phyloP scores from a whole-genome alignment of 1,284 basidiomycete genomes.

The Leucoagaricus sp. region DNA sequence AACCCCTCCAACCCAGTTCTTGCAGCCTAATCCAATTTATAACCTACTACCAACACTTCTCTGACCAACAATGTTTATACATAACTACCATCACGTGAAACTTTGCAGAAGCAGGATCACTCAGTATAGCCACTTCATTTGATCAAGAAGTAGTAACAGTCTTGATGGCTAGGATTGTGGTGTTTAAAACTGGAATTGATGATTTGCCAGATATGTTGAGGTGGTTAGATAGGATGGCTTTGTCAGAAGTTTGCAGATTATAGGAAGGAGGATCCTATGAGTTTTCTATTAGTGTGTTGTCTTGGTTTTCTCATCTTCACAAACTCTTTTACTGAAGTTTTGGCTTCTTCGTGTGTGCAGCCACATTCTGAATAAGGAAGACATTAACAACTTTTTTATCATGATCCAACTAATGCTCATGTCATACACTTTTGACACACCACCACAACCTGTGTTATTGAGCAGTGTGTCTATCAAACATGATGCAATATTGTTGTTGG shows the following conservation, averaged over 20 bases:
- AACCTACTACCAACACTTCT: conserved; percentile 98
- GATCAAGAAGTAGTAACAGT: conserved; percentile 99
- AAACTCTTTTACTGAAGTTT: background rate
- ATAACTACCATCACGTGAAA: conserved; percentile 97
- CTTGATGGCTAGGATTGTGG: conserved; percentile 97
- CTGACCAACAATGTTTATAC: conserved; percentile 91
- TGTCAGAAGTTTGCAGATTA: conserved; percentile 99
- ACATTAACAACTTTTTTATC: conserved; percentile 98
- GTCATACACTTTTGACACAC: conserved; percentile 94
- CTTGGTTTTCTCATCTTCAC: background rate
- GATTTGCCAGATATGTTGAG: conserved; percentile 96
- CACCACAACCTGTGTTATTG: conserved; percentile 92
- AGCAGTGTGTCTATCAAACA: conserved; percentile 98
- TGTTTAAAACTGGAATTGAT: conserved; percentile 99
- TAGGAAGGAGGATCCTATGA: conserved; percentile 95
- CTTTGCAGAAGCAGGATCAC: conserved; percentile 96
- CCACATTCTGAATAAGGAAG: conserved; percentile 95
- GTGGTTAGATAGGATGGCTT: conserved; percentile 97
- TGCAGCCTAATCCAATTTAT: conserved; percentile 98
- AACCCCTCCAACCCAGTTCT: conserved; percentile 88
- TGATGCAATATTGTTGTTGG: conserved; percentile 96
- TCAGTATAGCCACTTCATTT: conserved; percentile 91
- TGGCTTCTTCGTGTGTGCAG: conserved; percentile 40
- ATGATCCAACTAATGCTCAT: conserved; percentile 99
- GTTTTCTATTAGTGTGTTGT: conserved; percentile 87